Evolutionary conservation across 768 basidiomycete species (phyloP).

Genomic region (Mycena leptocephala): DNA sequence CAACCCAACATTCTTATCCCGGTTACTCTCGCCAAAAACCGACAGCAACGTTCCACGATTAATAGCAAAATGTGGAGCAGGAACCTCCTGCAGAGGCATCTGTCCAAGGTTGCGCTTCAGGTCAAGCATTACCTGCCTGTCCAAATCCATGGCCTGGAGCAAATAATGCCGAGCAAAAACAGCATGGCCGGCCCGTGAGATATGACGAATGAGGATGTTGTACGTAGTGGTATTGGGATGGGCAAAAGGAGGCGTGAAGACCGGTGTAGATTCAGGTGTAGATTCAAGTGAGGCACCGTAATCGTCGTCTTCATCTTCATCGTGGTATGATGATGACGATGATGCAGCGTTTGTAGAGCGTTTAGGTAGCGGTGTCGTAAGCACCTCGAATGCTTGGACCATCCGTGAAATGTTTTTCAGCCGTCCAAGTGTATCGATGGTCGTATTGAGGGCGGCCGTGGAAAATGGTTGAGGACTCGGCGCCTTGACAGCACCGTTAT

Average conservation of each 20-base stretch:
- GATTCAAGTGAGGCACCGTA: constrained; percentile 62
- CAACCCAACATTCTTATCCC: constrained; percentile 70
- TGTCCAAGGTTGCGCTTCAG: constrained; percentile 53
- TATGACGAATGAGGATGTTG: constrained; percentile 71
- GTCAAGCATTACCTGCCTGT: constrained; percentile 52
- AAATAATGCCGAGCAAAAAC: constrained; percentile 80
- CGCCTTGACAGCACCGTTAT: constrained; percentile 3
- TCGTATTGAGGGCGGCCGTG: constrained; percentile 80
- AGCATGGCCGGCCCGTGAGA: constrained; percentile 64
- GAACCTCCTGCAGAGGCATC: constrained; percentile 52
- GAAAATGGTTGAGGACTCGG: constrained; percentile 66
- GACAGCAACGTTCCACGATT: constrained; percentile 72
- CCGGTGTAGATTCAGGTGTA: constrained; percentile 47
- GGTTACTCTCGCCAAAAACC: constrained; percentile 72
- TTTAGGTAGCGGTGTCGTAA: constrained; percentile 79
- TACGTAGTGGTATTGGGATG: constrained; percentile 80
- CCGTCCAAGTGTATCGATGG: constrained; percentile 79
- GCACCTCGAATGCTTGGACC: constrained; percentile 84
- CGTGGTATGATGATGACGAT: constrained; percentile 67
- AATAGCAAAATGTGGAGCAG: constrained; percentile 69
- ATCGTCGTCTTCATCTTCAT: constrained; percentile 79
- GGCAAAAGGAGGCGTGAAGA: constrained; percentile 61
- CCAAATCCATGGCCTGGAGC: constrained; percentile 65
- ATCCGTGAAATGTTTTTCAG: constrained; percentile 75
- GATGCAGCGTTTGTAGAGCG: constrained; percentile 58